A percentile compares a stretch with the other conserved stretches of the same genome.
Evolutionary conservation across 257 asterid species (phyloP).

Genomic region (Hygrophila difformis): DNA sequence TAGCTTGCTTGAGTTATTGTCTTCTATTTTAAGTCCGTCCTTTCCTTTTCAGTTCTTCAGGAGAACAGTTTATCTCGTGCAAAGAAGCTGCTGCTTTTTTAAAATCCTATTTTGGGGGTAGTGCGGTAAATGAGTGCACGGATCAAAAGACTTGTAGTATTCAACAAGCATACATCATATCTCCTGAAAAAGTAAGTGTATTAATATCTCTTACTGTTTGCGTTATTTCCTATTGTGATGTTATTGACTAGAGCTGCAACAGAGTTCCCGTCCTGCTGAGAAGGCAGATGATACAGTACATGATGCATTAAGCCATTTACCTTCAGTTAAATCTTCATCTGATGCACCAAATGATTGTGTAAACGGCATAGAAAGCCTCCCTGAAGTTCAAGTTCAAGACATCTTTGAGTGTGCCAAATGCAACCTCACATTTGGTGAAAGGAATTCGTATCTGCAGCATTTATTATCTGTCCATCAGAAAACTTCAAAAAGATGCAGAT

Average conservation of each 20-base stretch:
- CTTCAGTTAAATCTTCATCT: constrained; percentile 27
- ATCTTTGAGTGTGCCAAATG: constrained; percentile 82
- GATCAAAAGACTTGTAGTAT: constrained; percentile 38
- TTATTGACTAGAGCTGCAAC: constrained; percentile 28
- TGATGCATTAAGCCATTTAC: constrained; percentile 30
- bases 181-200: constrained; percentile 45
- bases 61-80: constrained; percentile 81
- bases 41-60: constrained; percentile 57
- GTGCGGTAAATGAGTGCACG: constrained; percentile 29
- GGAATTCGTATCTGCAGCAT: constrained; percentile 72
- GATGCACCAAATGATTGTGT: constrained; percentile 31
- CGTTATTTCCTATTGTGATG: constrained; percentile 15
- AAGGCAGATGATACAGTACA: constrained; percentile 16
- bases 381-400: constrained; percentile 83
- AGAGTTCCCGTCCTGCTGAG: constrained; percentile 36
- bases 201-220: constrained; percentile 3
- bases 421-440: constrained; percentile 59
- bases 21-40: constrained; percentile 17
- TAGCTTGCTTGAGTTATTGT: constrained; percentile 10
- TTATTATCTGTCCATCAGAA: constrained; percentile 72
- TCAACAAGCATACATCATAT: constrained; percentile 30
- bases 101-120: constrained; percentile 44
- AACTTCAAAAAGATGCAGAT: constrained; percentile 64
- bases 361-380: constrained; percentile 65
- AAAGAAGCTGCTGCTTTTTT: constrained; percentile 76